These are phyloP conservation scores for Scheffersomyces coipomensis DNA, from an alignment of 805 yeast species.

Conservation along the genomic window DNA sequence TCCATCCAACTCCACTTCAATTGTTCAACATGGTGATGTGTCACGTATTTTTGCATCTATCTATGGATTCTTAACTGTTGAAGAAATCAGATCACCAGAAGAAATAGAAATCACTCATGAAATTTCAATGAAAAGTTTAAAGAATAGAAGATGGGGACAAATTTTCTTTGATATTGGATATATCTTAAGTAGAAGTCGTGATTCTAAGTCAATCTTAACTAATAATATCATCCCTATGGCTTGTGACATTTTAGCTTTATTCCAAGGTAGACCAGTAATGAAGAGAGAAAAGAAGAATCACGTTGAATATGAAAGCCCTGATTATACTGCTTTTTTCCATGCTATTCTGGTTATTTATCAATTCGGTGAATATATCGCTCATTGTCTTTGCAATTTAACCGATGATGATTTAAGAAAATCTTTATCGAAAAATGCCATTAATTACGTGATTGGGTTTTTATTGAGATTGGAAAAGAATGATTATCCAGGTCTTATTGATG, in stretches of 20 bases:
- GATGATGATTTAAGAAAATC: conserved; percentile 5
- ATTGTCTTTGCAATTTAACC: conserved; percentile 32
- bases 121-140: conserved; percentile 47
- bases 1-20: conserved; percentile 71
- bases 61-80: conserved; percentile 59
- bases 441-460: conserved; percentile 27
- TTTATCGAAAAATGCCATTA: conserved; percentile 25
- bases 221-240: conserved; percentile 53
- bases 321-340: conserved; percentile 71
- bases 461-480: conserved; percentile 25
- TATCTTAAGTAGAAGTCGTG: conserved; percentile 66
- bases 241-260: conserved; percentile 62
- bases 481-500: conserved; percentile 26
- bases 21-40: conserved; percentile 63
- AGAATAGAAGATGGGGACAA: conserved; percentile 75
- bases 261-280: conserved; percentile 77
- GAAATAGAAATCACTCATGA: conserved; percentile 36
- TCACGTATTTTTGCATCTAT: conserved; percentile 61
- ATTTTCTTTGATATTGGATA: conserved; percentile 78
- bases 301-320: conserved; percentile 87
- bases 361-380: conserved; percentile 54
- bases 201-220: conserved; percentile 46
- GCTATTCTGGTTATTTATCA: conserved; percentile 67
- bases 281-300: conserved; percentile 76
- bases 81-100: conserved; percentile 45